phyloP scores from a whole-genome alignment of 2,329 filamentous ascomycete species.

The Colletotrichum falcatum region DNA sequence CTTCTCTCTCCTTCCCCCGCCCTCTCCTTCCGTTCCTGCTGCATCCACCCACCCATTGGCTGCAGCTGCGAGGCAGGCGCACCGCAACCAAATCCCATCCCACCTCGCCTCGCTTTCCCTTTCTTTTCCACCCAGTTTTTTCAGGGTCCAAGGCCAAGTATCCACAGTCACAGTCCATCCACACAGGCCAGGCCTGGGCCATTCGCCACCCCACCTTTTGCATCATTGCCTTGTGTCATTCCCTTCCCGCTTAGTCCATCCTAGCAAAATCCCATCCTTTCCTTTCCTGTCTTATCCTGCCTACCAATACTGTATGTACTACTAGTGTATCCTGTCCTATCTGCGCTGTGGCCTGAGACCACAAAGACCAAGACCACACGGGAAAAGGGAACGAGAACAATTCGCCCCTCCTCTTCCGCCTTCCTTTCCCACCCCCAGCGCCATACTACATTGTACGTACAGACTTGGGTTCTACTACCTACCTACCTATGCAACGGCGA shows the following conservation, averaged over 20 bases:
- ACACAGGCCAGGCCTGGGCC: neutral
- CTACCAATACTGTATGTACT: too few relatives aligned
- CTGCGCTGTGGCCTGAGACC: neutral
- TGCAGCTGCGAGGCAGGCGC: neutral
- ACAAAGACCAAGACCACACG: neutral
- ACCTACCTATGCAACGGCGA: neutral
- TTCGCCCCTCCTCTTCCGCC: neutral
- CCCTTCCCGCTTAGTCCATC: neutral
- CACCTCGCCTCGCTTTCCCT: too few relatives aligned
- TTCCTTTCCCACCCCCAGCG: neutral
- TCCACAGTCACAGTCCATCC: neutral
- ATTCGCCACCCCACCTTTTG: conserved; percentile 5
- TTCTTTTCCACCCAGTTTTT: conserved; percentile 14
- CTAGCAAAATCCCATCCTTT: conserved; percentile 7
- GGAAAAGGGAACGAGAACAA: neutral
- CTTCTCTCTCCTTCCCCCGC: neutral
- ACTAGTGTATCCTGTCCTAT: too few relatives aligned
- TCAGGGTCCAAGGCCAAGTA: conserved; percentile 28
- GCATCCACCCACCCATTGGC: neutral
- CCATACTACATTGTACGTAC: too few relatives aligned
- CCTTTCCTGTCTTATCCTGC: too few relatives aligned
- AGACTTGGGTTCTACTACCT: too few relatives aligned
- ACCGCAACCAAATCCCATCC: neutral
- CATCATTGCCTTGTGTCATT: conserved; percentile 4
- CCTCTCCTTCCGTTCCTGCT: neutral